These are phyloP conservation scores for Pichia deserticola DNA, from an alignment of 805 yeast species.

Conservation along the genomic window DNA sequence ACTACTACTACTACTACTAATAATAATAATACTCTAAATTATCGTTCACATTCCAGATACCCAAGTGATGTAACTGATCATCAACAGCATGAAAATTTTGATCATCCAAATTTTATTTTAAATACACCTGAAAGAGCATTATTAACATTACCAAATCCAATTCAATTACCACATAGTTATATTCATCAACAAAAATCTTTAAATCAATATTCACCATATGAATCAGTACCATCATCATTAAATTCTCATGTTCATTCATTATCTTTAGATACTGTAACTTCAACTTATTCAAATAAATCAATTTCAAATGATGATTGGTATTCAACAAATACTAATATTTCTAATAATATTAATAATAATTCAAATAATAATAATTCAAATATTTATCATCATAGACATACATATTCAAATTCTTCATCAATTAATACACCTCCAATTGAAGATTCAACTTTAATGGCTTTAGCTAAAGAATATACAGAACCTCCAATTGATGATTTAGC, in stretches of 20 bases:
- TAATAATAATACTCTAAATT: background rate
- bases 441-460: background rate
- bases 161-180: slow-evolving; percentile 2
- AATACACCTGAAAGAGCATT: slow-evolving; percentile 12
- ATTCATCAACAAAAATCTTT: background rate
- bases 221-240: slow-evolving; percentile 2
- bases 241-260: slow-evolving; percentile 4
- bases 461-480: background rate
- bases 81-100: background rate
- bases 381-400: background rate
- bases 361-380: too few relatives aligned
- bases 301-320: slow-evolving; percentile 1
- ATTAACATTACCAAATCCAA: background rate
- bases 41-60: slow-evolving; percentile 16
- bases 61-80: slow-evolving; percentile 29
- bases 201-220: slow-evolving; percentile 3
- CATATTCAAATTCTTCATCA: background rate
- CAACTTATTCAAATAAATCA: slow-evolving; percentile 4
- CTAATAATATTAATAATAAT: background rate
- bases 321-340: too few relatives aligned
- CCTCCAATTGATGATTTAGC: slow-evolving; percentile 1
- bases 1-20: background rate
- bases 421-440: background rate
- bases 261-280: slow-evolving; percentile 2
- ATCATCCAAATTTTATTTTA: slow-evolving; percentile 2